These are phyloP conservation scores for Aspergillus bertholletiae DNA, from an alignment of 495 filamentous ascomycete species.

Conservation along the genomic window DNA sequence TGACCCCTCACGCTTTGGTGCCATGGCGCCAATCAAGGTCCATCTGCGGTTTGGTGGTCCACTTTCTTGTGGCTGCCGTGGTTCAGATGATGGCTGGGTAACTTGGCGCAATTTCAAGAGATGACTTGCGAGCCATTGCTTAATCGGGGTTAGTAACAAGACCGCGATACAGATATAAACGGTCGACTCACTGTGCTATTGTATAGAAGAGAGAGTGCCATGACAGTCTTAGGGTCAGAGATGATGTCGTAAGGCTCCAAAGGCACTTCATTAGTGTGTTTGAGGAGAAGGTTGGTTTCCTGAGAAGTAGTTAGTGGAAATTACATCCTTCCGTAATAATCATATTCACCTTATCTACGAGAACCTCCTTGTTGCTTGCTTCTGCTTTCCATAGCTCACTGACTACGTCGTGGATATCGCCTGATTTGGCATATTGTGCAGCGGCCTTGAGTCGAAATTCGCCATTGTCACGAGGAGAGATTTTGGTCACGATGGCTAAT, in stretches of 20 bases:
- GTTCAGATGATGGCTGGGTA: conserved; percentile 43
- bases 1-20: conserved; percentile 50
- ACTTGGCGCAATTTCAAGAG: conserved; percentile 73
- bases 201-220: conserved; percentile 80
- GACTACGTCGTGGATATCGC: conserved; percentile 63
- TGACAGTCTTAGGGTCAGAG: conserved; percentile 79
- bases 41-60: conserved; percentile 60
- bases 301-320: conserved; percentile 20
- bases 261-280: conserved; percentile 57
- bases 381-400: conserved; percentile 56
- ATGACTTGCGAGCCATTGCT: conserved; percentile 88
- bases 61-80: conserved; percentile 34
- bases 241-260: conserved; percentile 79
- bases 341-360: conserved; percentile 37
- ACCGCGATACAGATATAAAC: background rate
- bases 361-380: conserved; percentile 27
- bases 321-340: background rate
- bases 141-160: conserved; percentile 15
- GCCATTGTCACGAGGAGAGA: conserved; percentile 33
- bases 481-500: conserved; percentile 41
- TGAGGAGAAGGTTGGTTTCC: conserved; percentile 66
- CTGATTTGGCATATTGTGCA: conserved; percentile 64
- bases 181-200: conserved; percentile 71
- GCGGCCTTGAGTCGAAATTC: conserved; percentile 63
- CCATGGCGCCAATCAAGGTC: conserved; percentile 66